Percentiles rank a stretch among this genome's conserved stretches.
phyloP scores from a whole-genome alignment of 163 green algal species.

The Volvox carteri region DNA sequence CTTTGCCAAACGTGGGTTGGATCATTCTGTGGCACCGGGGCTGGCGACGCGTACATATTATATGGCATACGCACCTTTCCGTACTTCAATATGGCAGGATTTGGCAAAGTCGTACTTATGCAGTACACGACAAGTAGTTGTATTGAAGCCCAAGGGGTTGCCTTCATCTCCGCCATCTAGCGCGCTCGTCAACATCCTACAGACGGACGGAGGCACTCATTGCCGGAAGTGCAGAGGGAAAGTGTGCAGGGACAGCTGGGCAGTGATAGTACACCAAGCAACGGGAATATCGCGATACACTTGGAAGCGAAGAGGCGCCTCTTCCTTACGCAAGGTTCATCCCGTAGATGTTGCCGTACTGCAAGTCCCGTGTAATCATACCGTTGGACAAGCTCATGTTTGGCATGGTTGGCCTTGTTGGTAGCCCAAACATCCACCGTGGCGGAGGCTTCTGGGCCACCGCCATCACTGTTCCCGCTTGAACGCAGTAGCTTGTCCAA shows the following conservation, averaged over 20 bases:
- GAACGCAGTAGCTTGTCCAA: conserved; percentile 23
- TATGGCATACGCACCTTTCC: background rate
- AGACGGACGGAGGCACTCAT: too few species aligned
- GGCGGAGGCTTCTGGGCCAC: background rate
- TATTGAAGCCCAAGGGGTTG: background rate
- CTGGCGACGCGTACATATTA: too few species aligned
- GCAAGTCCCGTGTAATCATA: background rate
- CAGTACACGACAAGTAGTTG: background rate
- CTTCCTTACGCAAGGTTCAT: too few species aligned
- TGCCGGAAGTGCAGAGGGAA: too few species aligned
- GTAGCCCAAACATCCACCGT: background rate
- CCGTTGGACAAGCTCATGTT: conserved; percentile 31
- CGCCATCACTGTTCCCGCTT: too few species aligned
- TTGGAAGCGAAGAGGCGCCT: too few species aligned
- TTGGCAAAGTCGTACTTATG: conserved; percentile 45
- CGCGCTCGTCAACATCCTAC: background rate
- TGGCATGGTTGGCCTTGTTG: conserved; percentile 25
- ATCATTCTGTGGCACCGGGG: too few species aligned
- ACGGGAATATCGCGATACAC: too few species aligned
- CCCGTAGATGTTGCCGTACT: too few species aligned
- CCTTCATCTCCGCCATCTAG: background rate
- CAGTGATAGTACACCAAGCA: too few species aligned
- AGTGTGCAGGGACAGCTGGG: too few species aligned
- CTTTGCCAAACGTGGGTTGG: too few species aligned
- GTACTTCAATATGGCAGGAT: background rate